These are phyloP conservation scores for Rhododendron vialii DNA, from an alignment of 148 eudicot species.

Conservation along the genomic window DNA sequence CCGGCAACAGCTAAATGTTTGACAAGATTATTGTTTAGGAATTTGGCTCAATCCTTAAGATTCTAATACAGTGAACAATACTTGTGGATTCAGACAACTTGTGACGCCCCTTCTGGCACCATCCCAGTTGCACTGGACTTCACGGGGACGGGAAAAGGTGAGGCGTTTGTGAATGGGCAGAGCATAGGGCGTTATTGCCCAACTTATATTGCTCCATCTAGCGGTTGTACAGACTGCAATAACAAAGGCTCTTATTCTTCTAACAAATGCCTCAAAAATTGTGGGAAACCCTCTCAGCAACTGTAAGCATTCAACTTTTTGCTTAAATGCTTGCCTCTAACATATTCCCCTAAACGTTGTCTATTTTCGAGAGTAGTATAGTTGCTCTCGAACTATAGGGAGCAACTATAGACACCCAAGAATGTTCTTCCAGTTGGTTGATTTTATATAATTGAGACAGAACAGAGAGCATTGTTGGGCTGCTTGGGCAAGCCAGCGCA, in stretches of 20 bases:
- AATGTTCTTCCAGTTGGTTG: not conserved
- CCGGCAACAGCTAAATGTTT: not conserved
- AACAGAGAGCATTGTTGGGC: not conserved
- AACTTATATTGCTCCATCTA: slow-evolving; percentile 34
- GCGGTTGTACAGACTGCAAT: slow-evolving; percentile 60
- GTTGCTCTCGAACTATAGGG: not conserved
- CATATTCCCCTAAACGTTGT: not conserved
- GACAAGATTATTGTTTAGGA: not conserved
- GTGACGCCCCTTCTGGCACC: slow-evolving; percentile 64
- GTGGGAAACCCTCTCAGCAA: slow-evolving; percentile 84
- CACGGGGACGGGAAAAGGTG: slow-evolving; percentile 87
- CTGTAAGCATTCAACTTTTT: slow-evolving; percentile 41
- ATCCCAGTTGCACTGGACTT: slow-evolving; percentile 77
- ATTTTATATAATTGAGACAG: not conserved
- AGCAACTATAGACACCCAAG: not conserved
- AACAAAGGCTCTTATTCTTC: slow-evolving; percentile 53
- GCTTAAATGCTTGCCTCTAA: not conserved
- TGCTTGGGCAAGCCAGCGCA: not conserved
- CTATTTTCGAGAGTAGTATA: not conserved
- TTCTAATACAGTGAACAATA: slow-evolving; percentile 9
- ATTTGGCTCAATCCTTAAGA: not conserved
- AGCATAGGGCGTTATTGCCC: slow-evolving; percentile 98
- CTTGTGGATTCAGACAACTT: slow-evolving; percentile 46
- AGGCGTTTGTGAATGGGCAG: slow-evolving; percentile 95
- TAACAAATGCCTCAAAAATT: slow-evolving; percentile 62